A percentile compares a stretch with the other conserved stretches of the same genome.
phyloP scores from a whole-genome alignment of 1,284 basidiomycete species.

The Anthracocystis panici-leucophaei region DNA sequence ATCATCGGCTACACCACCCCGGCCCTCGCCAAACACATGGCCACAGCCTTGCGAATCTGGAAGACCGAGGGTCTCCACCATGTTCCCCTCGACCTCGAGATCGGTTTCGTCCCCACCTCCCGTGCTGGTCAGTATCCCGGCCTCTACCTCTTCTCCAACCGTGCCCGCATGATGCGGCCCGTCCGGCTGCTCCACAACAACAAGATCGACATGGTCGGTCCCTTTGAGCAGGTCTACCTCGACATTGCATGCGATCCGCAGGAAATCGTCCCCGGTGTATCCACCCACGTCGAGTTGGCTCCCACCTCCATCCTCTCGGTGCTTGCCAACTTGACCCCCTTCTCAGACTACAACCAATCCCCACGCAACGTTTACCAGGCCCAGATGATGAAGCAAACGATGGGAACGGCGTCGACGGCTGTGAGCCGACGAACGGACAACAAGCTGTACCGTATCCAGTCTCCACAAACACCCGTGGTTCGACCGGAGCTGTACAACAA shows the following conservation, averaged over 20 bases:
- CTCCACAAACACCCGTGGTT: slow-evolving; percentile 93
- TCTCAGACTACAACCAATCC: slow-evolving; percentile 91
- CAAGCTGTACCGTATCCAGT: slow-evolving; percentile 96
- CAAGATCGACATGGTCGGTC: slow-evolving; percentile 88
- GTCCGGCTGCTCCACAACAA: slow-evolving; percentile 91
- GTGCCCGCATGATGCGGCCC: slow-evolving; percentile 96
- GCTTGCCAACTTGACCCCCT: slow-evolving; percentile 76
- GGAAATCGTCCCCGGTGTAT: slow-evolving; percentile 85
- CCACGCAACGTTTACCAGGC: slow-evolving; percentile 77
- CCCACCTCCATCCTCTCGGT: slow-evolving; percentile 94
- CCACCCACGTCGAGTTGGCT: slow-evolving; percentile 88
- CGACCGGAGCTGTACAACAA: slow-evolving; percentile 90
- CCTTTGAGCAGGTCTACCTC: slow-evolving; percentile 99
- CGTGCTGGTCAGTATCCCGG: slow-evolving; percentile 97
- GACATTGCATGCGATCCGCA: slow-evolving; percentile 92
- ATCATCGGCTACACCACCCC: slow-evolving; percentile 95
- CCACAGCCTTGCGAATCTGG: slow-evolving; percentile 87
- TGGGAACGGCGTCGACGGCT: slow-evolving; percentile 97
- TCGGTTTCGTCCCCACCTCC: slow-evolving; percentile 89
- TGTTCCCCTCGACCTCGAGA: slow-evolving; percentile 93
- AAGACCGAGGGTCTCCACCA: slow-evolving; percentile 86
- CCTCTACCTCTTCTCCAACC: slow-evolving; percentile 89
- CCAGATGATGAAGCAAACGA: slow-evolving; percentile 99
- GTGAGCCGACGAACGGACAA: slow-evolving; percentile 94
- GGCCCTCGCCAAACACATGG: slow-evolving; percentile 81